Conservation (phyloP, 192 early-diverging fungal species). For the Obelidium mucronatum region DNA sequence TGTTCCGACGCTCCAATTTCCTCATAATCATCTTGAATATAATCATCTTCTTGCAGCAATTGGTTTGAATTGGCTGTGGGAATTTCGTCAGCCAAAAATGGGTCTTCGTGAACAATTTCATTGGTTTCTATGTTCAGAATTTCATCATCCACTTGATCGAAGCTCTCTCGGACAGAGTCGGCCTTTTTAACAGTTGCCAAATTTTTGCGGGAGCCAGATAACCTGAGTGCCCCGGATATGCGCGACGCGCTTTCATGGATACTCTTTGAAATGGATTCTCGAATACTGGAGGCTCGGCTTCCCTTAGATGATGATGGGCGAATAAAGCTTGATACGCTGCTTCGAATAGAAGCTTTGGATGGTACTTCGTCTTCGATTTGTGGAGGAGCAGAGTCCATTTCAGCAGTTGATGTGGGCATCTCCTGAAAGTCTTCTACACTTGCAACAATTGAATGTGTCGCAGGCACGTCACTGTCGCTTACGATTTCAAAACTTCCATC, state of each 20-base stretch:
- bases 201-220: not conserved
- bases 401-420: not conserved
- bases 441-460: not conserved
- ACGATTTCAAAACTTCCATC: not conserved
- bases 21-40: no score
- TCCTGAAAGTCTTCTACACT: not conserved
- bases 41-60: no score
- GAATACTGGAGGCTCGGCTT: not conserved
- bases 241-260: not conserved
- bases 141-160: no score
- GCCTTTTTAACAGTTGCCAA: not conserved
- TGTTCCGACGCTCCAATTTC: no score
- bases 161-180: not conserved
- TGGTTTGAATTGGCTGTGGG: no score
- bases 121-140: no score
- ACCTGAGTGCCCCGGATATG: not conserved
- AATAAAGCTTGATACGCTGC: not conserved
- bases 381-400: not conserved
- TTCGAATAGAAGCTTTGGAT: no score
- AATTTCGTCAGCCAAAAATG: not conserved
- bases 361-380: no score
- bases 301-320: not conserved
- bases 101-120: not conserved
- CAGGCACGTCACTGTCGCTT: not conserved
- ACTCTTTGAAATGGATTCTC: not conserved